Base-by-base conservation (phyloP, 768 basidiomycete species). In the Austroboletus eburneus region DNA sequence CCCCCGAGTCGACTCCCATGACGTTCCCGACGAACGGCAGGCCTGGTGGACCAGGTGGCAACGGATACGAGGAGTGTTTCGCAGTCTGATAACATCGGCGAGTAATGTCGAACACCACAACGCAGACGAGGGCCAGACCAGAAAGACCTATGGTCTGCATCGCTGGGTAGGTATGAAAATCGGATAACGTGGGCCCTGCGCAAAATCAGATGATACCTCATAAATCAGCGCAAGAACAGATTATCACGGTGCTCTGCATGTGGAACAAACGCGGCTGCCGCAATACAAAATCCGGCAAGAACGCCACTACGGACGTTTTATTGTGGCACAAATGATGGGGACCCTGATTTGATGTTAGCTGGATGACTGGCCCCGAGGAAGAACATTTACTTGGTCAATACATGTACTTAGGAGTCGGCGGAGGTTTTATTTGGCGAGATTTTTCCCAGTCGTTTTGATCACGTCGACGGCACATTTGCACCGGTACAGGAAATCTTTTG, bases 1-100 rank as follows among this genome's bases (percentile, higher is more conserved):
- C 50, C 21, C 51, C 45, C 4, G 50, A 42, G n/a, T 66, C 63
- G 33, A 71, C 51, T 27, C 69, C 59, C 9, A 63, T 20, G 24
- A 71, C 23, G 47, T 72, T 71, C 4, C 74, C 74, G 14, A 75
- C 46, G 34, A 74, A 43, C 0, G 72, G 72, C 27, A 68, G 46
- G 4, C 64, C 55, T 29, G 45, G 55, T 2, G 71, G 72, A 23
- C 73, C 74, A 39, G 73, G 74, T 16, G 72, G 73, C 12, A 57
- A 46, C 16, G 61, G 52, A 13, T 48, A 22, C 5, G 34, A 35
- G 9, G 46, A 21, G 27, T 16, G 16, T 17, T 17, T 35, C 16
- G 34, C 18, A 35, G 8, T 39, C 44, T 35, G n/a, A 10, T 17
- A 13, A 35, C 8, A 35, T 18, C 16, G 34, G 17, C 34, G 34